A percentile compares a stretch with the other conserved stretches of the same genome.
phyloP scores from a whole-genome alignment of 2,329 filamentous ascomycete genomes.

The Verticillium tricorpus region DNA sequence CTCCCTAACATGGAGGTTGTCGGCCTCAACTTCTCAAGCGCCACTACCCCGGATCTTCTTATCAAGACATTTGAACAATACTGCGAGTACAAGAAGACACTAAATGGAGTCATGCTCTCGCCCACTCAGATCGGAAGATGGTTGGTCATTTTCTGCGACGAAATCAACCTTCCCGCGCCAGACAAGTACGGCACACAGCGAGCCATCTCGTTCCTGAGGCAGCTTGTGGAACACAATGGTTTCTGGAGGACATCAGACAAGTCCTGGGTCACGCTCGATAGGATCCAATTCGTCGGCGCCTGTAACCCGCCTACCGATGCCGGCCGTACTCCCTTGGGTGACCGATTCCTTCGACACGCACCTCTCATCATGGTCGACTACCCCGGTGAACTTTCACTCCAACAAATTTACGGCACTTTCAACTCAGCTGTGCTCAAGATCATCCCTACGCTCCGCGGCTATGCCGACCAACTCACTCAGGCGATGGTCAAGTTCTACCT shows the following conservation, averaged over 20 bases:
- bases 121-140: conserved; percentile 95
- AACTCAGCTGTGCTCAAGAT: conserved; percentile 96
- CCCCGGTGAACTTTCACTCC: conserved; percentile 87
- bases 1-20: conserved; percentile 98
- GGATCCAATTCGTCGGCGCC: conserved; percentile 97
- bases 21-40: conserved; percentile 98
- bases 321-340: conserved; percentile 88
- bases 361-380: conserved; percentile 99
- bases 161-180: conserved; percentile 97
- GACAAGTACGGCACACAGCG: conserved; percentile 97
- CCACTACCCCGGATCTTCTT: conserved; percentile 92
- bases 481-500: conserved; percentile 97
- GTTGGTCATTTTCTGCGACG: conserved; percentile 98
- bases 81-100: conserved; percentile 98
- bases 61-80: conserved; percentile 99
- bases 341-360: conserved; percentile 90
- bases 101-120: conserved; percentile 92
- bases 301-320: conserved; percentile 98
- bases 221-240: conserved; percentile 96
- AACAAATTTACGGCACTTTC: conserved; percentile 98
- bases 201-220: conserved; percentile 93
- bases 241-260: conserved; percentile 99
- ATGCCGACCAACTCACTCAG: conserved; percentile 87
- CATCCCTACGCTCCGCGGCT: conserved; percentile 88
- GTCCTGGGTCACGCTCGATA: conserved; percentile 94